Conservation (phyloP, 1,284 basidiomycete genomes). For the Ceratobasidium sp. region DNA sequence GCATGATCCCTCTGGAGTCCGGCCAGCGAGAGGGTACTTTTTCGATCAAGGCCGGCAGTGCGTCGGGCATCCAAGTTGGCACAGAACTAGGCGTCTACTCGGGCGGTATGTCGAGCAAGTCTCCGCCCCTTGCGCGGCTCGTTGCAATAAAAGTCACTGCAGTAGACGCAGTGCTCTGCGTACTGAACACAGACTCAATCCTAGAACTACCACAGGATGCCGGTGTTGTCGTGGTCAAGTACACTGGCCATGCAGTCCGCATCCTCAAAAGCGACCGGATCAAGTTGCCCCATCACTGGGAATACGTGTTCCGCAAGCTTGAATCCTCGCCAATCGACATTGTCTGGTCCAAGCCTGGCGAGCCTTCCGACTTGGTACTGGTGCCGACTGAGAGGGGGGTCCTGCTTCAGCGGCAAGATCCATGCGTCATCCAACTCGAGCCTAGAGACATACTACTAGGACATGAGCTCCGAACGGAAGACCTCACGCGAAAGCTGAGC, state of each 20-base stretch:
- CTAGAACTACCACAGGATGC: conserved; percentile 12
- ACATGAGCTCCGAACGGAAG: not conserved
- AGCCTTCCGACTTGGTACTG: conserved; percentile 21
- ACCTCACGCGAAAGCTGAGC: not conserved
- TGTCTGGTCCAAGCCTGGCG: conserved; percentile 13
- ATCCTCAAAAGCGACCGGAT: not conserved
- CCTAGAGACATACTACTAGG: not conserved
- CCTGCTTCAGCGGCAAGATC: not conserved
- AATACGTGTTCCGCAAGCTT: conserved; percentile 9
- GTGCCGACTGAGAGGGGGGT: not conserved
- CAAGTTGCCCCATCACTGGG: not conserved
- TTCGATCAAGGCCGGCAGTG: conserved; percentile 19
- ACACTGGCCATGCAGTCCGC: conserved; percentile 5
- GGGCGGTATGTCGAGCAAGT: not conserved
- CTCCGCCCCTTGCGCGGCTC: not conserved
- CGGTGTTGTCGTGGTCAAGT: conserved; percentile 16
- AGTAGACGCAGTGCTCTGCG: not conserved
- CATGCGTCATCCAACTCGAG: not conserved
- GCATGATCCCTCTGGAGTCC: conserved; percentile 13
- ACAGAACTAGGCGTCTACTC: conserved; percentile 13
- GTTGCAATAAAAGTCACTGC: not conserved
- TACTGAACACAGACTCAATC: not conserved
- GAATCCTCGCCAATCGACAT: not conserved
- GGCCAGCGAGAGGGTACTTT: not conserved
- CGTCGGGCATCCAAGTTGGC: conserved; percentile 15